phyloP scores from a whole-genome alignment of 2,329 filamentous ascomycete species.

The Talaromyces pinophilus region DNA sequence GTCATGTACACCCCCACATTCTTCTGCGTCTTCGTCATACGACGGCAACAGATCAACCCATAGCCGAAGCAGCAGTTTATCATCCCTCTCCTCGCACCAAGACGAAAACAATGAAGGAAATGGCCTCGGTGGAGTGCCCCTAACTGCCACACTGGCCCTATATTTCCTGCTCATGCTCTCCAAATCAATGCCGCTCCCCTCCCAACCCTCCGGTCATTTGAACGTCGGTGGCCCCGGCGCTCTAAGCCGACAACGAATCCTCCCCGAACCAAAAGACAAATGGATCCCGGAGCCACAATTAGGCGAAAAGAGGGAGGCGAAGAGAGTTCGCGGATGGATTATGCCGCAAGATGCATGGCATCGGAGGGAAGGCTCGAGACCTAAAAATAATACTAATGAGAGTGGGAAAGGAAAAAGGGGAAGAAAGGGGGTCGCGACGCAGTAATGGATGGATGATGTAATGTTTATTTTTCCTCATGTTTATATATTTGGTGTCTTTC shows the following conservation, averaged over 20 bases:
- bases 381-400: slow-evolving; percentile 26
- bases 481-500: neutral
- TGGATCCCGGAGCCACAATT: slow-evolving; percentile 64
- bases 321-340: slow-evolving; percentile 62
- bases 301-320: slow-evolving; percentile 62
- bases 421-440: slow-evolving; percentile 8
- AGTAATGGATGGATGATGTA: slow-evolving; percentile 4
- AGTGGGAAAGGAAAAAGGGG: neutral
- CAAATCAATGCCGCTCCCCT: slow-evolving; percentile 60
- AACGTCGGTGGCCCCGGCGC: slow-evolving; percentile 62
- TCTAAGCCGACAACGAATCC: slow-evolving; percentile 57
- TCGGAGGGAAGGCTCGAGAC: slow-evolving; percentile 52
- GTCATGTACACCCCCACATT: neutral
- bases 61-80: slow-evolving; percentile 12
- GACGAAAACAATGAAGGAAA: slow-evolving; percentile 15
- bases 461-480: neutral
- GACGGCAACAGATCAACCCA: slow-evolving; percentile 5
- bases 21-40: neutral
- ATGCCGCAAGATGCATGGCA: slow-evolving; percentile 63
- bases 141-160: slow-evolving; percentile 62
- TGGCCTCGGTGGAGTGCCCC: slow-evolving; percentile 33
- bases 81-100: neutral
- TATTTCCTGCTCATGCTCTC: slow-evolving; percentile 68
- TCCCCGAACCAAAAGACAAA: slow-evolving; percentile 56
- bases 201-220: slow-evolving; percentile 59